Percentiles rank a stretch among this genome's conserved stretches.
Evolutionary conservation across 2,329 filamentous ascomycete species (phyloP).

Genomic region (Clarireedia hainanense): DNA sequence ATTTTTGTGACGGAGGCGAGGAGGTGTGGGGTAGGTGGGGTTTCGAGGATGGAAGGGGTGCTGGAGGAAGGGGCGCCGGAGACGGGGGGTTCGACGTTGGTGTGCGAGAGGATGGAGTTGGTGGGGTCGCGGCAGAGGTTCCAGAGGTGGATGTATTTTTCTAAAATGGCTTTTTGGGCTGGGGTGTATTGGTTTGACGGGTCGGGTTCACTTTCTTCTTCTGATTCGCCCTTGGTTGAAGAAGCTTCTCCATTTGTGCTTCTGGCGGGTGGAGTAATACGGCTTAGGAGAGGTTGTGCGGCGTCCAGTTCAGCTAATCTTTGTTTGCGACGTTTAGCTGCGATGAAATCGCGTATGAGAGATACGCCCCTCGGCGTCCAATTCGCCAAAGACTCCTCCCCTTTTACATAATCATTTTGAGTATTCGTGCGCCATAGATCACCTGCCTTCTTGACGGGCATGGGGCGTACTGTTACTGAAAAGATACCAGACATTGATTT

Average conservation of each 20-base stretch:
- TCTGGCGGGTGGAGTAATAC: constrained; percentile 35
- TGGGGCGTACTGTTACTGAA: constrained; percentile 75
- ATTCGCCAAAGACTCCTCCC: constrained; percentile 74
- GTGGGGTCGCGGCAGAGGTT: constrained; percentile 27
- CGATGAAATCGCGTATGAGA: constrained; percentile 80
- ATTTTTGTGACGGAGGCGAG: constrained; percentile 63
- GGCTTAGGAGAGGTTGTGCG: constrained; percentile 57
- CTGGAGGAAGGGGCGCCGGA: constrained; percentile 42
- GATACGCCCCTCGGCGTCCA: constrained; percentile 90
- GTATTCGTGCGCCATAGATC: constrained; percentile 97
- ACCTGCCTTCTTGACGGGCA: constrained; percentile 82
- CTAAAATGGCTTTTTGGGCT: constrained; percentile 30
- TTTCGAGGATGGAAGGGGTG: background rate
- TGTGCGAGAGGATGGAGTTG: constrained; percentile 45
- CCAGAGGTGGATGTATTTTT: constrained; percentile 30
- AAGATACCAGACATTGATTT: constrained; percentile 84
- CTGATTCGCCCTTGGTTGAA: constrained; percentile 10
- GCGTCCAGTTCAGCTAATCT: constrained; percentile 75
- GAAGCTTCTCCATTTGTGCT: constrained; percentile 8
- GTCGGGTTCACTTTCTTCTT: constrained; percentile 26
- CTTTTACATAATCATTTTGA: constrained; percentile 90
- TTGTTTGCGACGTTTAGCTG: constrained; percentile 62
- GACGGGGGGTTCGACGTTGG: constrained; percentile 60
- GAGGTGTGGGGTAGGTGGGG: constrained; percentile 26
- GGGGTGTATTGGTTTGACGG: constrained; percentile 1